Evolutionary conservation across 1,284 basidiomycete species (phyloP).

Genomic region (Butyriboletus appendiculatus): DNA sequence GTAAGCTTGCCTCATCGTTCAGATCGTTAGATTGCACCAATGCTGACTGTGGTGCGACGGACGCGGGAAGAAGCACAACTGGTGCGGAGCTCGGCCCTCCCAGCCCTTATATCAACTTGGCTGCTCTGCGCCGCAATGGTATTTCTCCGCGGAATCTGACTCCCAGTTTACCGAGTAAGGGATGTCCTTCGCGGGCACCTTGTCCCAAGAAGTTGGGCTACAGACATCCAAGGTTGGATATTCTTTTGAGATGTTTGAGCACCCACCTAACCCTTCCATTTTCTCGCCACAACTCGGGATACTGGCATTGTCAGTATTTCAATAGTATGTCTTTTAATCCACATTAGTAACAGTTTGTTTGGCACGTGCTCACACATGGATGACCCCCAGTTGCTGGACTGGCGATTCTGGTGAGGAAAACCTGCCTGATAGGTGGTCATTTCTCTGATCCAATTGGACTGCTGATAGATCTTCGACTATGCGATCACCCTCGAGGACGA

Average conservation of each 20-base stretch:
- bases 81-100: background rate
- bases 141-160: background rate
- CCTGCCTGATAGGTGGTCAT: no score
- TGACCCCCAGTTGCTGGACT: conserved; percentile 10
- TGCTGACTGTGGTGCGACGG: no score
- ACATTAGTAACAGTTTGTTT: background rate
- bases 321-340: conserved; percentile 11
- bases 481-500: conserved; percentile 23
- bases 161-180: background rate
- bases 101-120: background rate
- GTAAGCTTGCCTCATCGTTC: no score
- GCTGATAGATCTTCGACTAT: conserved; percentile 18
- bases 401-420: conserved; percentile 12
- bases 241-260: background rate
- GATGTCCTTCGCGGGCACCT: conserved; percentile 5
- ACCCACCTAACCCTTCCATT: no score
- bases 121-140: no score
- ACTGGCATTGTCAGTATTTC: conserved; percentile 8
- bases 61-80: background rate
- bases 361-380: background rate
- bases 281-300: background rate
- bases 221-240: conserved; percentile 14
- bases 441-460: background rate
- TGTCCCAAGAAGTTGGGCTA: conserved; percentile 8
- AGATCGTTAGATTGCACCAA: no score